phyloP scores from a whole-genome alignment of 1,284 basidiomycete genomes.

The Lentinula novae-zelandiae region DNA sequence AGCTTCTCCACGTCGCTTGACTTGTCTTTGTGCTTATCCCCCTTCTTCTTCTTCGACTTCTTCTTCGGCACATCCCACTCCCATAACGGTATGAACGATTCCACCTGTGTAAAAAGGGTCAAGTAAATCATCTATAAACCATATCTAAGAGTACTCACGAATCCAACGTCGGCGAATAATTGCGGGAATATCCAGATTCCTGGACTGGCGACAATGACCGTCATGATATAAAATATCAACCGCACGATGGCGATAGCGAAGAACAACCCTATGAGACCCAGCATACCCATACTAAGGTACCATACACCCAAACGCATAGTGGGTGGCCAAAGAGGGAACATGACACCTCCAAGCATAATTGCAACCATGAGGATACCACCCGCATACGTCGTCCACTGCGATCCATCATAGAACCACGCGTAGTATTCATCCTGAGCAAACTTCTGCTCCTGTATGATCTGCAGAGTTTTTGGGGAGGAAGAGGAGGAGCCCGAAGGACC shows the following conservation, averaged over 20 bases:
- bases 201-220: conserved; percentile 81
- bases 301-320: conserved; percentile 94
- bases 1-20: conserved; percentile 16
- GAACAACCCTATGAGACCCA: conserved; percentile 89
- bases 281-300: conserved; percentile 88
- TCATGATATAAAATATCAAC: conserved; percentile 92
- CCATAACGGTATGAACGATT: conserved; percentile 97
- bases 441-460: conserved; percentile 80
- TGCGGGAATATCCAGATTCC: conserved; percentile 99
- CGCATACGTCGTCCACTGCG: conserved; percentile 91
- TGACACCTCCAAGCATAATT: conserved; percentile 93
- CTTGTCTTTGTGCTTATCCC: conserved; percentile 46
- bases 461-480: conserved; percentile 75
- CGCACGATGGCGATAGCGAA: conserved; percentile 91
- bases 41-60: conserved; percentile 72
- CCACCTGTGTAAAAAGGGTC: conserved; percentile 57
- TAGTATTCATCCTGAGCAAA: conserved; percentile 83
- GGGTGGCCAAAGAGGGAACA: conserved; percentile 98
- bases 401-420: conserved; percentile 97
- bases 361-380: conserved; percentile 91
- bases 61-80: conserved; percentile 97
- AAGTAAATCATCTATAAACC: conserved; percentile 1
- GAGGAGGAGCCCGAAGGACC: conserved; percentile 62
- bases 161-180: conserved; percentile 97
- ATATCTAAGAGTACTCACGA: conserved; percentile 60